Evolutionary conservation across 345 rosid species (phyloP).

Genomic region (Euphorbia lathyris): DNA sequence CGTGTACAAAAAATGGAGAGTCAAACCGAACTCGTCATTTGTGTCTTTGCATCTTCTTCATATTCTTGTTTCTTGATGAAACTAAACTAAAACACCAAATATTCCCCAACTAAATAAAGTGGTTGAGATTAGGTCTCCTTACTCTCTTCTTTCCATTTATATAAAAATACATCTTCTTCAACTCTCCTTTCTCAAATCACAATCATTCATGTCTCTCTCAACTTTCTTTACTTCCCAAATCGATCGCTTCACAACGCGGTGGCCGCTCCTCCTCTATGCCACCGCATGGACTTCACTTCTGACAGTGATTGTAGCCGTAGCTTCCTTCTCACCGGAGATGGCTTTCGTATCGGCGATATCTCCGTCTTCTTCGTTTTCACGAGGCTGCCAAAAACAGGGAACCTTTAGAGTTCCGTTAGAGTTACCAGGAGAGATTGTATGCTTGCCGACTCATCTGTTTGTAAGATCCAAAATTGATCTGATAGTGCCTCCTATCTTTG

Average conservation of each 20-base stretch:
- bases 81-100: no score
- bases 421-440: slow-evolving; percentile 50
- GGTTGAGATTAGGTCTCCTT: slow-evolving; percentile 22
- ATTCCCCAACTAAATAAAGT: neutral
- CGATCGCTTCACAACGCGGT: slow-evolving; percentile 39
- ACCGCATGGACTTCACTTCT: slow-evolving; percentile 69
- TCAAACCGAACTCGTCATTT: neutral
- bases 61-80: no score
- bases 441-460: slow-evolving; percentile 64
- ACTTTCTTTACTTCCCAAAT: slow-evolving; percentile 26
- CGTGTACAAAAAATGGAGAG: neutral
- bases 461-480: slow-evolving; percentile 56
- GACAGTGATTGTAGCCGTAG: slow-evolving; percentile 54
- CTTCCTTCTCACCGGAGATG: slow-evolving; percentile 77
- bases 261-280: slow-evolving; percentile 67
- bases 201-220: slow-evolving; percentile 20
- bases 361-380: slow-evolving; percentile 47
- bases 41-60: neutral
- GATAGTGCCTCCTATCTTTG: slow-evolving; percentile 74
- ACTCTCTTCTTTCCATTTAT: neutral
- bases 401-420: slow-evolving; percentile 61
- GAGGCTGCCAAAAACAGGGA: slow-evolving; percentile 42
- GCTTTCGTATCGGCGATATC: slow-evolving; percentile 69
- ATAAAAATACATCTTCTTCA: neutral
- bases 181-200: neutral